Percentiles rank a stretch among this genome's conserved stretches.
phyloP scores from a whole-genome alignment of 1,284 basidiomycete genomes.

The Singerocomus inundabilis region DNA sequence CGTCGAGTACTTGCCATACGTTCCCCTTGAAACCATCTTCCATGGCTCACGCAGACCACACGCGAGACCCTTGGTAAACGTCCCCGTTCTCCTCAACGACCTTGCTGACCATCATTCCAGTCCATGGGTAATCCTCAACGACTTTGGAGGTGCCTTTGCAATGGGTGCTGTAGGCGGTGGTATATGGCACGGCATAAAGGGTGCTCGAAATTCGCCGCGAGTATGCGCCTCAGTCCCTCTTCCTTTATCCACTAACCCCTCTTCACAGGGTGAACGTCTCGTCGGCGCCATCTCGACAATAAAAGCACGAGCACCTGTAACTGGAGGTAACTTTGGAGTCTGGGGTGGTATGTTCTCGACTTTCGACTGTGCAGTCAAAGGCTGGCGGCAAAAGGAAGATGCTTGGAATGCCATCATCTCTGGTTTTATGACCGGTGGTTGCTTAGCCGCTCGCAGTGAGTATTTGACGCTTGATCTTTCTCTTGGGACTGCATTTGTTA shows the following conservation, averaged over 20 bases:
- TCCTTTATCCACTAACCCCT: background rate
- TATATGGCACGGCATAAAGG: conserved; percentile 99
- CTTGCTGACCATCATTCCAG: conserved; percentile 41
- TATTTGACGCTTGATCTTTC: conserved; percentile 23
- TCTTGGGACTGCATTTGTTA: background rate
- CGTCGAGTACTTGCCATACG: too few species aligned
- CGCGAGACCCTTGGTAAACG: conserved; percentile 84
- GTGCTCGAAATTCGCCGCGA: conserved; percentile 93
- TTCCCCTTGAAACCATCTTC: background rate
- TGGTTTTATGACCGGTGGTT: conserved; percentile 98
- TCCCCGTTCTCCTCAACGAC: background rate
- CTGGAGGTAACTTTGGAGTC: conserved; percentile 96
- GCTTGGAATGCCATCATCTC: conserved; percentile 99
- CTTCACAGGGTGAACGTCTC: conserved; percentile 78
- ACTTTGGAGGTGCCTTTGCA: conserved; percentile 95
- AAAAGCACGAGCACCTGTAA: conserved; percentile 97
- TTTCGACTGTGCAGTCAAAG: conserved; percentile 98
- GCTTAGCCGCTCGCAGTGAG: conserved; percentile 90
- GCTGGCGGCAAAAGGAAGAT: conserved; percentile 97
- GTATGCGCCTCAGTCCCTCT: conserved; percentile 38
- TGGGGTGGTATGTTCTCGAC: conserved; percentile 98
- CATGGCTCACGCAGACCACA: conserved; percentile 89
- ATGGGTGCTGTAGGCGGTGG: conserved; percentile 96
- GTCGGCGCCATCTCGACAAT: conserved; percentile 94
- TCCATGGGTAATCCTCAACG: conserved; percentile 98